These are phyloP conservation scores for Garcia nutans DNA, from an alignment of 345 rosid genomes.

Conservation along the genomic window DNA sequence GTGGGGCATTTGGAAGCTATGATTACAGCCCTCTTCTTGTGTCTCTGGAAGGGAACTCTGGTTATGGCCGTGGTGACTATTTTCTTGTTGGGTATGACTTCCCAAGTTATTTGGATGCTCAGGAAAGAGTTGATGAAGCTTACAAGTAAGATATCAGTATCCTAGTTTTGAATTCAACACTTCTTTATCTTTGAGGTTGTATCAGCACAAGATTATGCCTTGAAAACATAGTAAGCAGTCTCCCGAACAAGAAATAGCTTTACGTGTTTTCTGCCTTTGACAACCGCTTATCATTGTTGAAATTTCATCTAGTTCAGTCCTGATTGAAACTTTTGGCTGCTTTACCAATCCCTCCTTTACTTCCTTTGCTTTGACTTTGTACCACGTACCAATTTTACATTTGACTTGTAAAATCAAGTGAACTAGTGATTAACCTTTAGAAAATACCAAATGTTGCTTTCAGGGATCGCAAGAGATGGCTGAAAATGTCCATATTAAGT, in stretches of 20 bases:
- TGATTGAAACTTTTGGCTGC: not conserved
- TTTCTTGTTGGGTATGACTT: conserved; percentile 93
- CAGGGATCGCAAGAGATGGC: conserved; percentile 82
- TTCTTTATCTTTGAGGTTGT: not conserved
- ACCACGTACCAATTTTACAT: not conserved
- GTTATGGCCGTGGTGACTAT: conserved; percentile 93
- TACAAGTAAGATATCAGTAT: conserved; percentile 62
- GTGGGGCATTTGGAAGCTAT: conserved; percentile 87
- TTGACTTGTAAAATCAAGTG: not conserved
- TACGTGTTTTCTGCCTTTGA: not conserved
- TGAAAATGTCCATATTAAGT: conserved; percentile 87
- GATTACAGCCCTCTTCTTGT: conserved; percentile 87
- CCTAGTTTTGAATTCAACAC: not conserved
- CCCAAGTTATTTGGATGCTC: conserved; percentile 81
- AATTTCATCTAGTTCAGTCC: not conserved
- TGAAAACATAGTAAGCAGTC: not conserved
- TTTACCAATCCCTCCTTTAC: not conserved
- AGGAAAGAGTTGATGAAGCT: conserved; percentile 74
- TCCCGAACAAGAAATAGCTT: not conserved
- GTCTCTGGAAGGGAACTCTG: conserved; percentile 91
- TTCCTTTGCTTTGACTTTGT: not conserved
- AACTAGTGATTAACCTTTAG: not conserved
- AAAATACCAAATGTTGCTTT: not conserved
- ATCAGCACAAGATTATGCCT: not conserved
- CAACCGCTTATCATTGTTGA: not conserved